Percentiles rank a stretch among this genome's conserved stretches.
Conservation (phyloP, 495 filamentous ascomycete genomes). For the Hypomontagnella submonticulosa region DNA sequence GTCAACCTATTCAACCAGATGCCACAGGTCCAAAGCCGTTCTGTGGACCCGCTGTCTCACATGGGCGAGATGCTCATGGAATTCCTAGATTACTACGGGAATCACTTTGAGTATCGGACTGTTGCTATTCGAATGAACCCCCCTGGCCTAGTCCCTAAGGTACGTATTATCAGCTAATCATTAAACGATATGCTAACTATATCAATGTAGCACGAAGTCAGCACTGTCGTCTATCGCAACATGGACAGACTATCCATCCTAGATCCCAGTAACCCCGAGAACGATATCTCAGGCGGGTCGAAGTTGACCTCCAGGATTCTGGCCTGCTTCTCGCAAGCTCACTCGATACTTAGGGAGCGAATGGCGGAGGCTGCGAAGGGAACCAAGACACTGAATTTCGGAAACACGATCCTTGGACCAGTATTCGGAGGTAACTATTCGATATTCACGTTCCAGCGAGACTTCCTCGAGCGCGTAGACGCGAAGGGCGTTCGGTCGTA, state of each 20-base stretch:
- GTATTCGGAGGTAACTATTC: slow-evolving; percentile 79
- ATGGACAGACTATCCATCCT: slow-evolving; percentile 75
- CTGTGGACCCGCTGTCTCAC: slow-evolving; percentile 68
- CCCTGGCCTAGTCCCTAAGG: slow-evolving; percentile 77
- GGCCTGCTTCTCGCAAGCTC: slow-evolving; percentile 70
- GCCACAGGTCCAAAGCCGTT: slow-evolving; percentile 70
- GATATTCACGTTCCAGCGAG: slow-evolving; percentile 71
- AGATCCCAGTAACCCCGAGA: slow-evolving; percentile 84
- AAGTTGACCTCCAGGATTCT: slow-evolving; percentile 71
- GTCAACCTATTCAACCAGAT: slow-evolving; percentile 82
- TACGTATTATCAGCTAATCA: slow-evolving; percentile 51
- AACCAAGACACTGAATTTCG: slow-evolving; percentile 35
- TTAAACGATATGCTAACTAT: slow-evolving; percentile 34
- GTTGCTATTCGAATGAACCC: slow-evolving; percentile 80
- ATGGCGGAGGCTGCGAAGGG: slow-evolving; percentile 59
- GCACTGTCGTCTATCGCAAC: slow-evolving; percentile 57
- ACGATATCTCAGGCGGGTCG: slow-evolving; percentile 89
- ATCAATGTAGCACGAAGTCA: slow-evolving; percentile 47
- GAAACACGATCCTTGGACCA: slow-evolving; percentile 69
- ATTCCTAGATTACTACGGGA: slow-evolving; percentile 90
- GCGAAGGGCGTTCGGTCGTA: background rate
- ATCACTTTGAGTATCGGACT: slow-evolving; percentile 73
- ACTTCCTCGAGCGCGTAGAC: slow-evolving; percentile 49
- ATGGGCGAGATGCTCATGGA: slow-evolving; percentile 82
- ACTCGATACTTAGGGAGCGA: slow-evolving; percentile 62